phyloP scores from a whole-genome alignment of 345 rosid genomes.

The Pistacia integerrima region DNA sequence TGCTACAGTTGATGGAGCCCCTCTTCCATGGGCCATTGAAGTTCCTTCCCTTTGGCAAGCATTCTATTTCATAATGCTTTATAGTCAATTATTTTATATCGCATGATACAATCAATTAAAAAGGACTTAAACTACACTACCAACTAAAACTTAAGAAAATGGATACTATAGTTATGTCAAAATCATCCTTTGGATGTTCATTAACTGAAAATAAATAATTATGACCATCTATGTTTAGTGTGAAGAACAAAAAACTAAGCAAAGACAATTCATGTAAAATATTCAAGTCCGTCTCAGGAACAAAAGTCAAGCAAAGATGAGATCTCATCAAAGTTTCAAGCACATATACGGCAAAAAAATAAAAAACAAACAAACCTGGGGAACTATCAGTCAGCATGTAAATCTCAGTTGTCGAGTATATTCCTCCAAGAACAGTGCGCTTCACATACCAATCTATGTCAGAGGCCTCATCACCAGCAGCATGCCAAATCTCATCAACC shows the following conservation, averaged over 20 bases:
- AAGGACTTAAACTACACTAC: background rate
- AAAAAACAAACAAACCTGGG: conserved; percentile 50
- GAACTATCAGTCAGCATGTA: conserved; percentile 96
- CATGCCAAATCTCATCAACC: conserved; percentile 91
- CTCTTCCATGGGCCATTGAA: background rate
- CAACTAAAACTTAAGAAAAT: background rate
- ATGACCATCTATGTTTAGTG: background rate
- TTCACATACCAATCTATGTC: conserved; percentile 88
- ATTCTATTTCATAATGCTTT: background rate
- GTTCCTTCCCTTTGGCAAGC: background rate
- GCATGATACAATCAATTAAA: background rate
- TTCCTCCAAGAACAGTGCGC: conserved; percentile 88
- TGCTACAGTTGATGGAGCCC: background rate
- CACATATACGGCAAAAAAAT: background rate
- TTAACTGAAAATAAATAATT: background rate
- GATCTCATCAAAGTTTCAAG: background rate
- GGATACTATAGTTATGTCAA: too few relatives aligned
- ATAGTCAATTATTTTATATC: background rate
- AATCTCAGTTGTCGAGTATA: conserved; percentile 91
- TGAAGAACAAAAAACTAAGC: background rate
- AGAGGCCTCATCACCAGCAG: conserved; percentile 72
- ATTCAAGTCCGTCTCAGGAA: background rate
- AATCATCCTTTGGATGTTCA: background rate
- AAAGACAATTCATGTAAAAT: background rate
- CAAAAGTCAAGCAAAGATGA: background rate